A percentile compares a stretch with the other conserved stretches of the same genome.
phyloP scores from a whole-genome alignment of 1,284 basidiomycete species.

The Bjerkandera adusta region DNA sequence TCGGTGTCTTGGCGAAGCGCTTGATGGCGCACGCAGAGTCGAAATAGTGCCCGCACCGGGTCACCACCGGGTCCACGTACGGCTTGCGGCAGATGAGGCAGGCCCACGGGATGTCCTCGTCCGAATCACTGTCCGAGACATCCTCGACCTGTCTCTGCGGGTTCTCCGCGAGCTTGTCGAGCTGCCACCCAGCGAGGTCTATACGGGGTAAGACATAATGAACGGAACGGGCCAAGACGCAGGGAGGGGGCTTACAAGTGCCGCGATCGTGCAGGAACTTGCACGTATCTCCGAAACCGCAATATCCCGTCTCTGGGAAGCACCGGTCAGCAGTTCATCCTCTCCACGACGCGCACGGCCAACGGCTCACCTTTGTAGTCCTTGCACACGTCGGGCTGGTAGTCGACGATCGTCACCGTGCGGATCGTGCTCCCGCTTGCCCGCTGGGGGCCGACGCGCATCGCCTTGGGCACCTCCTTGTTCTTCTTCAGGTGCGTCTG shows the following conservation, averaged over 20 bases:
- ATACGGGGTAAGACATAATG: conserved; percentile 23
- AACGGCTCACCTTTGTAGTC: conserved; percentile 85
- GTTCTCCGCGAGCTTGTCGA: conserved; percentile 82
- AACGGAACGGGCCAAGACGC: conserved; percentile 1
- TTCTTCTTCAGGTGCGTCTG: conserved; percentile 80
- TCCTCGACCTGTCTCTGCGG: conserved; percentile 59
- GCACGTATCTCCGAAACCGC: conserved; percentile 98
- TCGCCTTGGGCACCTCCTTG: conserved; percentile 82
- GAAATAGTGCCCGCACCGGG: conserved; percentile 96
- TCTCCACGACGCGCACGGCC: neutral
- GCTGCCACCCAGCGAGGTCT: conserved; percentile 98
- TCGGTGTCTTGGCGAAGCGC: conserved; percentile 91
- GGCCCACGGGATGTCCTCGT: conserved; percentile 95
- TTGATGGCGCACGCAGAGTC: conserved; percentile 94
- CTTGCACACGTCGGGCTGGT: conserved; percentile 99
- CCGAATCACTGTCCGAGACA: conserved; percentile 59
- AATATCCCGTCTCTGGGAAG: conserved; percentile 99
- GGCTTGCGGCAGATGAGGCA: conserved; percentile 95
- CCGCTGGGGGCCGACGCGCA: conserved; percentile 86
- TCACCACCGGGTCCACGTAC: conserved; percentile 94
- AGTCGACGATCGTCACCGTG: conserved; percentile 95
- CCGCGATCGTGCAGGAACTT: conserved; percentile 92
- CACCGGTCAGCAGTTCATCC: neutral
- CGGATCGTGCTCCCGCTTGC: conserved; percentile 82
- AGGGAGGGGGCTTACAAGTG: conserved; percentile 55